Percentiles rank a stretch among this genome's conserved stretches.
Evolutionary conservation across 257 asterid genomes (phyloP).

Genomic region (Buddleja alternifolia): DNA sequence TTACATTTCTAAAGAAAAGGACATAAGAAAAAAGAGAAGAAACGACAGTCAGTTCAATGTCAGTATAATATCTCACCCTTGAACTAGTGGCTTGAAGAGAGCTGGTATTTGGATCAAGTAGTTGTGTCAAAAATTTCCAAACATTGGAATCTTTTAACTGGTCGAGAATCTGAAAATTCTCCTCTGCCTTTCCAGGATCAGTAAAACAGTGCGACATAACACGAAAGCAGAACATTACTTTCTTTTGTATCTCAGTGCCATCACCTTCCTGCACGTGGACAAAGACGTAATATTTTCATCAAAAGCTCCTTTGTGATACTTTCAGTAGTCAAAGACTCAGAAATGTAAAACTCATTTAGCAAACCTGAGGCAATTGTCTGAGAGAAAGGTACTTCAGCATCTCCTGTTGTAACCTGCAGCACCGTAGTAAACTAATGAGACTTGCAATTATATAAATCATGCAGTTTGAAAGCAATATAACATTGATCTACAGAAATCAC

Average conservation of each 20-base stretch:
- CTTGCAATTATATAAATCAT: background rate
- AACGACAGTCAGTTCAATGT: conserved; percentile 20
- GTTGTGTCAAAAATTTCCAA: conserved; percentile 64
- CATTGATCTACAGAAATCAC: background rate
- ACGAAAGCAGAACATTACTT: conserved; percentile 69
- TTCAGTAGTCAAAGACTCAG: conserved; percentile 17
- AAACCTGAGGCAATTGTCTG: conserved; percentile 75
- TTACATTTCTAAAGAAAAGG: conserved; percentile 22
- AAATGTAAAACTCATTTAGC: conserved; percentile 24
- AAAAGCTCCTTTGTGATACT: conserved; percentile 18
- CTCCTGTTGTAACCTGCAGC: conserved; percentile 88
- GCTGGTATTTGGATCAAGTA: conserved; percentile 77
- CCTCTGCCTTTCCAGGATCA: conserved; percentile 85
- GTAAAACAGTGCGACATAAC: conserved; percentile 87
- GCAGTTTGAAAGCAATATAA: conserved; percentile 18
- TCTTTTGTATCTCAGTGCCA: conserved; percentile 77
- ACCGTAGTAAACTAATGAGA: conserved; percentile 23
- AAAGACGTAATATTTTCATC: conserved; percentile 33
- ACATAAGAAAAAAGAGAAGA: conserved; percentile 20
- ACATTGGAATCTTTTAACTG: conserved; percentile 80
- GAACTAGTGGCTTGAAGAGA: conserved; percentile 55
- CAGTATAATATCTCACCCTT: conserved; percentile 62
- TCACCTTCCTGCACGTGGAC: conserved; percentile 73
- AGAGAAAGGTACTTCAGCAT: conserved; percentile 84
- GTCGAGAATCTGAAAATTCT: conserved; percentile 80